These are phyloP conservation scores for Cyclanthera cordifolia DNA, from an alignment of 306 rosid species.

Conservation along the genomic window DNA sequence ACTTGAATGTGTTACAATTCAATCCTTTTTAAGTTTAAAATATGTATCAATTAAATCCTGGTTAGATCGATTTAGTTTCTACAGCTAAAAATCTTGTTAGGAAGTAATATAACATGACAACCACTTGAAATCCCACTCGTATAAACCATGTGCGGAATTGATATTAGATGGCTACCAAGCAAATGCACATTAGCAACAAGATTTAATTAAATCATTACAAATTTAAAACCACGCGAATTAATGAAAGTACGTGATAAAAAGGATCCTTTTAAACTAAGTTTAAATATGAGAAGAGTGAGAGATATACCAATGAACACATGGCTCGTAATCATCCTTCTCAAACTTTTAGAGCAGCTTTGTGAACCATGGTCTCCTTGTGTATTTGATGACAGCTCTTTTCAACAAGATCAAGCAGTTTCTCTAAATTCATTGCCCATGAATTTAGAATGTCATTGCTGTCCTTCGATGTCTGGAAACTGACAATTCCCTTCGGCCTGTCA, in stretches of 20 bases:
- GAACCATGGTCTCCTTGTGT: constrained; percentile 95
- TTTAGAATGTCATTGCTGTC: constrained; percentile 82
- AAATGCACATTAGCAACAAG: background rate
- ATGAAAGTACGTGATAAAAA: background rate
- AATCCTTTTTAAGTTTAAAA: background rate
- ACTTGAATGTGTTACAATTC: background rate
- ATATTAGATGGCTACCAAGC: background rate
- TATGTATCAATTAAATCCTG: too few relatives aligned
- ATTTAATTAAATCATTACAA: too few relatives aligned
- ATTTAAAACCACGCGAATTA: too few relatives aligned
- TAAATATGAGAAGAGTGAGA: background rate
- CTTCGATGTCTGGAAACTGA: constrained; percentile 72
- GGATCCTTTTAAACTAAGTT: background rate
- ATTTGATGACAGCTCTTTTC: constrained; percentile 97
- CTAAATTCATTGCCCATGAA: constrained; percentile 88
- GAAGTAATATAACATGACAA: background rate
- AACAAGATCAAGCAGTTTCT: constrained; percentile 87
- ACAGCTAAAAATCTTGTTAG: background rate
- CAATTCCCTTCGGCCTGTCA: constrained; percentile 79
- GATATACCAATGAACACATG: background rate
- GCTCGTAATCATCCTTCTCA: constrained; percentile 20
- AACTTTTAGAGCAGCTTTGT: constrained; percentile 66
- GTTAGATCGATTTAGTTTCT: background rate
- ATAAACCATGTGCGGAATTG: background rate
- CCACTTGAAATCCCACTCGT: background rate